Evolutionary conservation across 1,284 basidiomycete species (phyloP).

Genomic region (Fistulinella cinereoalba): DNA sequence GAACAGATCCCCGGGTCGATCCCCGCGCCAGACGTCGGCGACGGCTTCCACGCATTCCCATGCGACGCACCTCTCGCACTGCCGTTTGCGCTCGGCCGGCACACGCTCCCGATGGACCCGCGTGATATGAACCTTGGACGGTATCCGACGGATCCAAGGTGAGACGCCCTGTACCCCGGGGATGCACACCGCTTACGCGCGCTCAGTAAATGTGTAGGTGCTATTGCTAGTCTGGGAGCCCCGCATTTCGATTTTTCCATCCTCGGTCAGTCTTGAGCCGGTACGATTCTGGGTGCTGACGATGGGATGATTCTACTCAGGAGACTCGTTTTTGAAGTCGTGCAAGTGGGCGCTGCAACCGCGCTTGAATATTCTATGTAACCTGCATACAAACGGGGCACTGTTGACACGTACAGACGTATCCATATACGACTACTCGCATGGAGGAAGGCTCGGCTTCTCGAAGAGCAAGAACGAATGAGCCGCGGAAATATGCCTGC

Average conservation of each 20-base stretch:
- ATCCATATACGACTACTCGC: slow-evolving; percentile 56
- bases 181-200: neutral
- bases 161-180: slow-evolving; percentile 18
- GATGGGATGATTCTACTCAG: slow-evolving; percentile 21
- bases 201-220: slow-evolving; percentile 59
- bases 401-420: slow-evolving; percentile 54
- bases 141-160: slow-evolving; percentile 27
- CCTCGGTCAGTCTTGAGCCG: slow-evolving; percentile 7
- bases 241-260: slow-evolving; percentile 1
- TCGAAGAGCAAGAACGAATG: slow-evolving; percentile 49
- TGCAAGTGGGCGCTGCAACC: too few species aligned
- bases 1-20: slow-evolving; percentile 48
- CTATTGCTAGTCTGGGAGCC: slow-evolving; percentile 44
- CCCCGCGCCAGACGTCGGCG: slow-evolving; percentile 40
- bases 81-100: slow-evolving; percentile 53
- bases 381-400: too few species aligned
- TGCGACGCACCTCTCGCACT: slow-evolving; percentile 40
- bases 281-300: neutral
- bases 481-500: neutral
- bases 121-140: slow-evolving; percentile 69
- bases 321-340: slow-evolving; percentile 70
- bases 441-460: slow-evolving; percentile 56
- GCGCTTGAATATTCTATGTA: too few species aligned
- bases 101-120: slow-evolving; percentile 48
- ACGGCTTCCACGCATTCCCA: slow-evolving; percentile 50